Evolutionary conservation across 1,139 yeast species (phyloP).

Genomic region (Lodderomyces theae): DNA sequence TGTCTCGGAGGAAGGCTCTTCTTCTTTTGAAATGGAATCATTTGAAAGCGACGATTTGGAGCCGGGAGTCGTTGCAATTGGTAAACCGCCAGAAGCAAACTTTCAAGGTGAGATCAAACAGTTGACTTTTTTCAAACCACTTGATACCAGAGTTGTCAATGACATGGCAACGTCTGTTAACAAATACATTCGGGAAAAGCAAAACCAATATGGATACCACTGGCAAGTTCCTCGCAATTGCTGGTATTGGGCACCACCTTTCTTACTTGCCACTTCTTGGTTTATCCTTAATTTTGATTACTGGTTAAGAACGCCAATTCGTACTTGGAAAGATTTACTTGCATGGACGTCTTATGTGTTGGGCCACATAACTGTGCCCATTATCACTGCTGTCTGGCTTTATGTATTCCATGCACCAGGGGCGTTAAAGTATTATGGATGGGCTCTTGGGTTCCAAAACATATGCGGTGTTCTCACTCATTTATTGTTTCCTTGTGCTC

Average conservation of each 20-base stretch:
- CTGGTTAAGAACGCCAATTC: constrained; percentile 25
- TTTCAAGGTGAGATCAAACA: constrained; percentile 10
- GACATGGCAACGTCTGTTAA: constrained; percentile 11
- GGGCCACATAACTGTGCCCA: constrained; percentile 58
- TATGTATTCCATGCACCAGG: constrained; percentile 70
- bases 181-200: constrained; percentile 10
- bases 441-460: constrained; percentile 58
- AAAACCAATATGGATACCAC: constrained; percentile 1
- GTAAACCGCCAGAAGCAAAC: constrained; percentile 7
- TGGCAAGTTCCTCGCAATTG: constrained; percentile 17
- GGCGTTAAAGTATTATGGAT: constrained; percentile 48
- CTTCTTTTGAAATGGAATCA: constrained; percentile 10
- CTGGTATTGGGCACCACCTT: constrained; percentile 27
- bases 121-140: constrained; percentile 9
- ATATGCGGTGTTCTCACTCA: constrained; percentile 60
- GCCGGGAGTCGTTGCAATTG: not conserved
- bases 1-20: constrained; percentile 2
- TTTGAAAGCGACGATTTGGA: constrained; percentile 5
- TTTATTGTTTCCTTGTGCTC: constrained; percentile 60
- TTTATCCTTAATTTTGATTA: constrained; percentile 39
- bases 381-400: constrained; percentile 59
- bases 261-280: constrained; percentile 36
- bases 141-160: constrained; percentile 7
- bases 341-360: constrained; percentile 64
- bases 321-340: constrained; percentile 43